phyloP scores from a whole-genome alignment of 306 rosid genomes.

The Medicago arabica region DNA sequence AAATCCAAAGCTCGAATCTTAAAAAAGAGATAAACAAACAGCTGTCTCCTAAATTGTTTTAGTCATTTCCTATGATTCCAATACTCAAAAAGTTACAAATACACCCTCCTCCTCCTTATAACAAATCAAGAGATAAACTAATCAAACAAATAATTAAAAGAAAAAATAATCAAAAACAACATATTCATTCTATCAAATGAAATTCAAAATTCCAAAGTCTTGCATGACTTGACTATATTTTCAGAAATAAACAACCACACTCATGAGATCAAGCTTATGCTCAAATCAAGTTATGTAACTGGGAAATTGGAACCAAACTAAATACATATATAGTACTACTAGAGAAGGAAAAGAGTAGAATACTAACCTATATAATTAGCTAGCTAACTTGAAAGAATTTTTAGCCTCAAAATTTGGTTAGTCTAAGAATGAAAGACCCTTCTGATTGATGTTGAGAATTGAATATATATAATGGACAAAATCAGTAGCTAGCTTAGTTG shows the following conservation, averaged over 20 bases:
- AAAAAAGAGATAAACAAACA: slow-evolving; percentile 22
- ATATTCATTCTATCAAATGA: too few species aligned
- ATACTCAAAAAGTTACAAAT: slow-evolving; percentile 5
- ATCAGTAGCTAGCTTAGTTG: slow-evolving; percentile 34
- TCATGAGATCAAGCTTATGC: too few species aligned
- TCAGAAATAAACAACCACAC: too few species aligned
- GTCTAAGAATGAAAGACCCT: slow-evolving; percentile 8
- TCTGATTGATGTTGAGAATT: slow-evolving; percentile 26
- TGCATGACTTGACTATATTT: too few species aligned
- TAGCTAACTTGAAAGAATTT: slow-evolving; percentile 39
- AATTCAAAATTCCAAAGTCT: too few species aligned
- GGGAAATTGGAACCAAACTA: too few species aligned
- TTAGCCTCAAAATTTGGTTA: slow-evolving; percentile 38
- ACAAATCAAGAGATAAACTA: neutral
- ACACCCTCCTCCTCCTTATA: neutral
- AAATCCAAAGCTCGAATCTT: neutral
- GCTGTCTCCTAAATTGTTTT: slow-evolving; percentile 5
- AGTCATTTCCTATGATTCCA: slow-evolving; percentile 27
- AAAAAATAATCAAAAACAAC: too few species aligned
- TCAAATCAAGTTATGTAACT: too few species aligned
- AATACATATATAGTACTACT: too few species aligned
- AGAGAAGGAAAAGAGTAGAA: slow-evolving; percentile 39
- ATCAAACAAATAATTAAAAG: too few species aligned
- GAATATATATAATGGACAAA: slow-evolving; percentile 37
- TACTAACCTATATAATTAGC: slow-evolving; percentile 35